phyloP scores from a whole-genome alignment of 495 filamentous ascomycete species.

The Penicillium malachiteum region DNA sequence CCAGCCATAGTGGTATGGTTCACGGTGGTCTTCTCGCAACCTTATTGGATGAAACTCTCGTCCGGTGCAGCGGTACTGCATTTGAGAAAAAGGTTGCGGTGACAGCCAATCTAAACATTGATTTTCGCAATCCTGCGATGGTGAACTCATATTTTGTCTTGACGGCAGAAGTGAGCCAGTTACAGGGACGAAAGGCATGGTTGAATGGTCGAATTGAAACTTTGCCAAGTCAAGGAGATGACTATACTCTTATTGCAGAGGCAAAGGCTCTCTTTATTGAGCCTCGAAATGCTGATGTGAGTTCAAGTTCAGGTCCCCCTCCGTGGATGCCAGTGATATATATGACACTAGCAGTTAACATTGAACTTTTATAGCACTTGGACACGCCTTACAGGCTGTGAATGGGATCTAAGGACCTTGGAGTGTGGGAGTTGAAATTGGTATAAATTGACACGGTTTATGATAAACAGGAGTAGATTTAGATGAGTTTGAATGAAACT shows the following conservation, averaged over 20 bases:
- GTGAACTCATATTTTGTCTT: constrained; percentile 73
- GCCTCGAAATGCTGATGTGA: constrained; percentile 71
- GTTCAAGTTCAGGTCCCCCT: constrained; percentile 27
- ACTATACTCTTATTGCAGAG: constrained; percentile 64
- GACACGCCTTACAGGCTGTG: too few species aligned
- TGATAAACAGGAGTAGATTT: not conserved
- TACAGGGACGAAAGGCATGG: constrained; percentile 92
- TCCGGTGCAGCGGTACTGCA: constrained; percentile 79
- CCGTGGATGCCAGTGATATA: too few species aligned
- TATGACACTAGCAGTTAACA: not conserved
- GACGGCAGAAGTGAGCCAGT: constrained; percentile 71
- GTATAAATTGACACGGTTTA: not conserved
- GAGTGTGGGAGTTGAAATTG: too few species aligned
- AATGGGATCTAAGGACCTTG: too few species aligned
- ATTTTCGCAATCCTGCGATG: constrained; percentile 73
- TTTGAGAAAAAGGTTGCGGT: constrained; percentile 82
- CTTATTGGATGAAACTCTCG: constrained; percentile 82
- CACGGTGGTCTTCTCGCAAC: constrained; percentile 88
- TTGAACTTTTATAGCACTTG: too few species aligned
- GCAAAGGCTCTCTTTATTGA: constrained; percentile 82
- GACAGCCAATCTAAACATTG: constrained; percentile 83
- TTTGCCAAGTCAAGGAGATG: constrained; percentile 56
- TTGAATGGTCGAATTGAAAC: constrained; percentile 84
- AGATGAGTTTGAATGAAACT: too few species aligned
- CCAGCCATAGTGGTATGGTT: constrained; percentile 82